phyloP scores from a whole-genome alignment of 305 asterid species.

The Fraxinus ornus region DNA sequence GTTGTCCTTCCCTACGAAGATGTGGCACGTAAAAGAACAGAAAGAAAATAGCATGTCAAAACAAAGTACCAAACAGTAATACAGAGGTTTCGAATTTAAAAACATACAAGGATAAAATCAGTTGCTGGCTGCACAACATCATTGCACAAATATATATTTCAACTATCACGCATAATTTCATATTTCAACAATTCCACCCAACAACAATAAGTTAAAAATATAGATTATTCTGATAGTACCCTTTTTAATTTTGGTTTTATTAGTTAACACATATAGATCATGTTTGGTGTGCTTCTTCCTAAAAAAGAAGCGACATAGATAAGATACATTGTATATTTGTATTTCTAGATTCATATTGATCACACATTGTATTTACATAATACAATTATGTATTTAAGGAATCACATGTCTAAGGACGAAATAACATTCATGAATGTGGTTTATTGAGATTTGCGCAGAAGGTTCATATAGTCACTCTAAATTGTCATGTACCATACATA shows the following conservation, averaged over 20 bases:
- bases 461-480: background rate
- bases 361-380: background rate
- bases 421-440: background rate
- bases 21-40: constrained; percentile 18
- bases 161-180: background rate
- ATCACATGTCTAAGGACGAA: background rate
- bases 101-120: constrained; percentile 4
- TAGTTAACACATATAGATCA: background rate
- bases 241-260: background rate
- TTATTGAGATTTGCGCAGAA: background rate
- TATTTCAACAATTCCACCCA: background rate
- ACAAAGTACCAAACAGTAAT: background rate
- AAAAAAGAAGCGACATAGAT: background rate
- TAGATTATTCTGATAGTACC: background rate
- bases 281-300: background rate
- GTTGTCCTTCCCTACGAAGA: constrained; percentile 51
- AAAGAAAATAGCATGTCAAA: background rate
- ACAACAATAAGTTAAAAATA: background rate
- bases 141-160: background rate
- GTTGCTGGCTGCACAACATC: background rate
- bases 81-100: constrained; percentile 1
- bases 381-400: background rate
- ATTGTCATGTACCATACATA: background rate
- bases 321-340: background rate
- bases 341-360: background rate